Evolutionary conservation across 768 basidiomycete genomes (phyloP), one percentile per base, ranked within the genome.

Genomic region (Rhodocollybia butyracea): DNA sequence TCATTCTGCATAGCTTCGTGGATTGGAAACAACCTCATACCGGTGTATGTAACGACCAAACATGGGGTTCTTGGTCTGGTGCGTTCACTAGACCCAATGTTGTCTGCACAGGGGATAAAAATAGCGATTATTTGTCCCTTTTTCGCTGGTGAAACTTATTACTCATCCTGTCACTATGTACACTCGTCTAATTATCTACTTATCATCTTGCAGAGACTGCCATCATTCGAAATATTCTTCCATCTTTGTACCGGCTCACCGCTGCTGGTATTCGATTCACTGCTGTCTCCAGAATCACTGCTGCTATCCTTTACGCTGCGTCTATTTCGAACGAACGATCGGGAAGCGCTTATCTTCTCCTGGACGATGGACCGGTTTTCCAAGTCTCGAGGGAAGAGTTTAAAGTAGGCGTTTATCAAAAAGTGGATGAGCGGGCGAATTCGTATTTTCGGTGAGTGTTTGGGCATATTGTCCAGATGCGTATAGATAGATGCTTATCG

Each of bases 1-100:
- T 19, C 21, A 17, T n/a, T 34, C 5, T 3, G 8, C 12, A 26
- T 41, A 68, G 66, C 71, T 10, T 68, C 66, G 10, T 68, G 67
- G 59, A 40, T 60, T 5, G 65, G 63, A 0, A 56, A 70, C 17
- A 63, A 67, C 2, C 56, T 52, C 22, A 68, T 48, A 1, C 60
- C 65, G 12, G 58, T 66, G 17, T 71, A 71, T 58, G 57, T 53
- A 4, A 63, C 64, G 5, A 54, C 70, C 21, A 70, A 70, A 45
- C 70, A 70, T 41, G 68, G 56, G 11, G 48, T 72, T 5, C 54
- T 71, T 7, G 71, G 69, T 8, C 50, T 72, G n/a, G 59, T 67
- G 57, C 61, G 65, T 2, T 61, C 64, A 2, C 47, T 71, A 3
- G 47, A 61, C 29, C 58, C 62, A 30, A 46, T 62, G 26, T 54